Evolutionary conservation across 177 flowering plant species (phyloP).

Genomic region (Tripterygium wilfordii): DNA sequence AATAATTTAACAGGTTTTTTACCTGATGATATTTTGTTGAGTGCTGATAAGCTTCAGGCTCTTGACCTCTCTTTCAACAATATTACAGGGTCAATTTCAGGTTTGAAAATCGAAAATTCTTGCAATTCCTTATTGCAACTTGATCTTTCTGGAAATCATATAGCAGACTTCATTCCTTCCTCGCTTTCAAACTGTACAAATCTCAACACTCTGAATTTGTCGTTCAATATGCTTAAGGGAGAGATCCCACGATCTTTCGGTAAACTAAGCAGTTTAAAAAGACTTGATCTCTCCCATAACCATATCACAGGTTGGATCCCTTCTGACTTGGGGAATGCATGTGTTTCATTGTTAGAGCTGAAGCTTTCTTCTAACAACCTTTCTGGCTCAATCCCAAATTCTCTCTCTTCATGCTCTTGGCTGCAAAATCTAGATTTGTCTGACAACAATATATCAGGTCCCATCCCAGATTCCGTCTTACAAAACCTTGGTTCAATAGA

Average conservation of each 20-base stretch:
- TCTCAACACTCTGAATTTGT: conserved; percentile 44
- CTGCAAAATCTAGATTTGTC: conserved; percentile 64
- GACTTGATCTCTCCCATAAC: conserved; percentile 67
- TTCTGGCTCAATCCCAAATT: conserved; percentile 58
- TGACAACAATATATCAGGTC: conserved; percentile 71
- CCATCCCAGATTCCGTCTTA: conserved; percentile 56
- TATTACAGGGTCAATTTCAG: conserved; percentile 54
- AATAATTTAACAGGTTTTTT: conserved; percentile 68
- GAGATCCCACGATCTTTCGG: conserved; percentile 52
- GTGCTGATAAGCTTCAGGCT: conserved; percentile 41
- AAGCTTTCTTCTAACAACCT: conserved; percentile 58
- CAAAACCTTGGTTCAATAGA: conserved; percentile 48
- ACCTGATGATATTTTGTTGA: conserved; percentile 41
- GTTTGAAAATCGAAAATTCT: conserved; percentile 27
- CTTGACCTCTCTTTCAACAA: conserved; percentile 82
- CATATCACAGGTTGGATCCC: conserved; percentile 67
- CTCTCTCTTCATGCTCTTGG: conserved; percentile 59
- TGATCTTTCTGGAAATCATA: conserved; percentile 57
- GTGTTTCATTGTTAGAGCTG: conserved; percentile 53
- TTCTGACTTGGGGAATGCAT: conserved; percentile 47
- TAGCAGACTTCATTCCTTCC: conserved; percentile 43
- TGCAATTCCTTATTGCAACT: conserved; percentile 51
- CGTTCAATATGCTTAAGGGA: conserved; percentile 49
- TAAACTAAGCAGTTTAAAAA: conserved; percentile 40
- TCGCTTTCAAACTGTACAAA: conserved; percentile 54